Evolutionary conservation across 805 yeast genomes (phyloP), one percentile per base, ranked within the genome.

Genomic region (Nakazawaea sp.): DNA sequence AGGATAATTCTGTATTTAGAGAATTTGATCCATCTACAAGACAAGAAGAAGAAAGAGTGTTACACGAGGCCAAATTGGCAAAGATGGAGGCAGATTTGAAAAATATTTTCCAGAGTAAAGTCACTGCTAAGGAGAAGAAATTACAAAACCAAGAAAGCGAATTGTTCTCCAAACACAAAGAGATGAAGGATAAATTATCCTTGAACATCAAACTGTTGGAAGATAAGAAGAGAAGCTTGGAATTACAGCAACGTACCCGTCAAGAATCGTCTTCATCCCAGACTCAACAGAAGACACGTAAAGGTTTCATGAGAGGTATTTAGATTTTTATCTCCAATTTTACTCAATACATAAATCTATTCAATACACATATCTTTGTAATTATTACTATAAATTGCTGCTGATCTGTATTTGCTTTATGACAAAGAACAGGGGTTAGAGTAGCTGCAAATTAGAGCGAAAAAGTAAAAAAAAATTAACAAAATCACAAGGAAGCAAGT

Each of bases 1-100:
- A 92, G 64, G 97, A 92, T 65, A 77, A 81, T 59, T 54, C 81
- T 24, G 97, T 90, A n/a, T 92, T 92, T 68, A 79, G 81, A 58
- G 97, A 87, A 58, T 87, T 88, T 55, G 96, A 90, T 61, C 98
- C 98, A 21, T 76, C 81, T 37, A 70, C 82, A 48, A 86, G 85
- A 64, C 95, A 87, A 62, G 94, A 83, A 61, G 97, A 92, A 64
- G 97, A 92, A 63, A 81, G 84, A 53, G 80, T 82, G 25, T 70
- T 86, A 55, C 97, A 92, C 58, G 96, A 87, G 64, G 95, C 95
- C 44, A 88, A 90, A 57, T 71, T 92, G 51, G 82, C 89, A 41
- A 87, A 86, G 68, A 76, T 92, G 81, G 97, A 92, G 66, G 75
- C 87, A 28, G 97, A 92, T 64, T 88, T 92, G 97, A 89, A 90